Conservation (phyloP, 2,329 filamentous ascomycete genomes). For the Fusarium caatingaense region DNA sequence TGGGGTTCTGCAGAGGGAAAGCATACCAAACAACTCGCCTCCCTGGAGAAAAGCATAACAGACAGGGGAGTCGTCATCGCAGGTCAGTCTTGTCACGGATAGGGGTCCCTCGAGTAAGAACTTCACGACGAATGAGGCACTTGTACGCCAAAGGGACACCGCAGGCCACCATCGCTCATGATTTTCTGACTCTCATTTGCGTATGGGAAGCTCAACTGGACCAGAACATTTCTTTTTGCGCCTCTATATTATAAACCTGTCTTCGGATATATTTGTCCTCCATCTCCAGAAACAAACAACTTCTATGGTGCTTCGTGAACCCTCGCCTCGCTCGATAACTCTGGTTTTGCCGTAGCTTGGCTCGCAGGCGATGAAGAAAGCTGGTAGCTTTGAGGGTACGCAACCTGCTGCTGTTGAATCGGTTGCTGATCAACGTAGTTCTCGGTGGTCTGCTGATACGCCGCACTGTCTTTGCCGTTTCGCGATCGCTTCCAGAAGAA, state of each 20-base stretch:
- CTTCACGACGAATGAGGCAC: not conserved
- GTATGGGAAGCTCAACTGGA: too few relatives aligned
- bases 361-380: not conserved
- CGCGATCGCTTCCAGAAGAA: constrained; percentile 8
- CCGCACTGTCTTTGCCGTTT: not conserved
- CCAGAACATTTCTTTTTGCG: not conserved
- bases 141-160: not conserved
- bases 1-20: not conserved
- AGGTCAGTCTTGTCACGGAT: not conserved
- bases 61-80: not conserved
- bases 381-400: not conserved
- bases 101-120: not conserved
- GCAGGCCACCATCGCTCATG: not conserved
- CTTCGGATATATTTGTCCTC: not conserved
- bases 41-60: not conserved
- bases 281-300: not conserved
- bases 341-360: not conserved
- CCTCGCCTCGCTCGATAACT: not conserved
- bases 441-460: not conserved
- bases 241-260: not conserved
- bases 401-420: not conserved
- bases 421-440: not conserved
- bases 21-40: not conserved
- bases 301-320: constrained; percentile 8
- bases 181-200: not conserved